These are phyloP conservation scores for Gomphus bonarii DNA, from an alignment of 1,284 basidiomycete species.

Conservation along the genomic window DNA sequence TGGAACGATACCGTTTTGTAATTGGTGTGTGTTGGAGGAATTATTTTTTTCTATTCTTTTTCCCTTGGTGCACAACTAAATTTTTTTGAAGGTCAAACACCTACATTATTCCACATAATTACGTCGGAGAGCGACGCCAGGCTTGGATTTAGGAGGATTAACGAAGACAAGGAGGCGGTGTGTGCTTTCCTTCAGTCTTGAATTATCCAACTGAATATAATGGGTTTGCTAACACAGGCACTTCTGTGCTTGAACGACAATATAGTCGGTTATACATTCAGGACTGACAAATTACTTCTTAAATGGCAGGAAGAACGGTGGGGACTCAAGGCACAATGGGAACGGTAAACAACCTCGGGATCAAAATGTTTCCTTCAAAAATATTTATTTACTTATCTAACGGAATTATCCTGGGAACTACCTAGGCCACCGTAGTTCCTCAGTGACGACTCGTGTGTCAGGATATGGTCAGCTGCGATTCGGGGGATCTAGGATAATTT, in stretches of 20 bases:
- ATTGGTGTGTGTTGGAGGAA: slow-evolving; percentile 18
- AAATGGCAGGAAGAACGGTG: slow-evolving; percentile 7
- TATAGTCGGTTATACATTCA: not conserved
- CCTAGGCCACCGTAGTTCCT: not conserved
- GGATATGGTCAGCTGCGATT: not conserved
- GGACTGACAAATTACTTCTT: not conserved
- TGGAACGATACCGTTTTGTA: slow-evolving; percentile 34
- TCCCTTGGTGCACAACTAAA: not conserved
- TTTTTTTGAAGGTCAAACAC: slow-evolving; percentile 4
- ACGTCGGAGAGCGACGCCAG: slow-evolving; percentile 1
- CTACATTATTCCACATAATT: slow-evolving; percentile 3
- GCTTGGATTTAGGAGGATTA: not conserved
- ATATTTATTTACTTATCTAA: no score
- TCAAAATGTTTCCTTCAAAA: no score
- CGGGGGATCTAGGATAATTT: not conserved
- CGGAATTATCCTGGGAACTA: not conserved
- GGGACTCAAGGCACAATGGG: slow-evolving; percentile 8
- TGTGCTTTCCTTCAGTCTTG: not conserved
- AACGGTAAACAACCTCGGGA: not conserved
- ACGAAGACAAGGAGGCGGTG: slow-evolving; percentile 1
- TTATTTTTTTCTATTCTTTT: not conserved
- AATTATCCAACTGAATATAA: not conserved
- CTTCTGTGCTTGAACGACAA: slow-evolving; percentile 11
- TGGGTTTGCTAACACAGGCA: not conserved
- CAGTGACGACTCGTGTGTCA: not conserved